Percentiles rank a stretch among this genome's conserved stretches.
phyloP scores from a whole-genome alignment of 2,329 filamentous ascomycete genomes.

The Gyromitra esculenta region DNA sequence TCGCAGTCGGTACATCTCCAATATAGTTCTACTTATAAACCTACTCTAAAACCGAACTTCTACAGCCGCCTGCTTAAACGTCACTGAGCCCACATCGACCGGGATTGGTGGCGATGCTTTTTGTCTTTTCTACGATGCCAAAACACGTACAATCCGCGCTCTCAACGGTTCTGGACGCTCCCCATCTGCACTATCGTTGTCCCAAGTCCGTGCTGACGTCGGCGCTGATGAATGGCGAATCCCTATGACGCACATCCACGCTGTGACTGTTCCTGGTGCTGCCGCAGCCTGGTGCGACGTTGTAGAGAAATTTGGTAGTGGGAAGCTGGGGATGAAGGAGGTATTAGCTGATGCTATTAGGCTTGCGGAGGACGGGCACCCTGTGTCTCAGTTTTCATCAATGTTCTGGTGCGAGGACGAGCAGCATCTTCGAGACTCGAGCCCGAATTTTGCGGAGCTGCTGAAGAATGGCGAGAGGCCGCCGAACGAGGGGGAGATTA shows the following conservation, averaged over 20 bases:
- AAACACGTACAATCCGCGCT: slow-evolving; percentile 80
- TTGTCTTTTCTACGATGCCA: slow-evolving; percentile 88
- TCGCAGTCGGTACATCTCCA: slow-evolving; percentile 76
- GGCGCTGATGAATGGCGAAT: slow-evolving; percentile 67
- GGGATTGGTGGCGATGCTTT: slow-evolving; percentile 99
- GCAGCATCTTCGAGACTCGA: slow-evolving; percentile 72
- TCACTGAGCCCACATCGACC: slow-evolving; percentile 91
- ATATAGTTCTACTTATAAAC: background rate
- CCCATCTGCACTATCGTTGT: slow-evolving; percentile 73
- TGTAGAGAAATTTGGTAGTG: slow-evolving; percentile 87
- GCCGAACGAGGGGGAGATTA: slow-evolving; percentile 82
- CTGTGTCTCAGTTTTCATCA: slow-evolving; percentile 82
- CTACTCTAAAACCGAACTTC: background rate
- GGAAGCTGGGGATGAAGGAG: slow-evolving; percentile 78
- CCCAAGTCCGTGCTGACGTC: slow-evolving; percentile 75
- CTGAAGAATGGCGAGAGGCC: slow-evolving; percentile 76
- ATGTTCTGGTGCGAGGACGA: slow-evolving; percentile 76
- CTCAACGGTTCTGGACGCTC: slow-evolving; percentile 94
- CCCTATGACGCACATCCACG: slow-evolving; percentile 78
- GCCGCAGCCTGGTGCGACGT: slow-evolving; percentile 93
- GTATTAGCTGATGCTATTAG: slow-evolving; percentile 84
- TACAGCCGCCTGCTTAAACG: slow-evolving; percentile 84
- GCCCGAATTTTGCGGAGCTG: slow-evolving; percentile 87
- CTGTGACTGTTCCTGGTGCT: slow-evolving; percentile 88
- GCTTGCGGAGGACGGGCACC: slow-evolving; percentile 86